A percentile compares a stretch with the other conserved stretches of the same genome.
These are phyloP conservation scores for Chaetomium sp. DNA, from an alignment of 2,329 filamentous ascomycete species.

Conservation along the genomic window DNA sequence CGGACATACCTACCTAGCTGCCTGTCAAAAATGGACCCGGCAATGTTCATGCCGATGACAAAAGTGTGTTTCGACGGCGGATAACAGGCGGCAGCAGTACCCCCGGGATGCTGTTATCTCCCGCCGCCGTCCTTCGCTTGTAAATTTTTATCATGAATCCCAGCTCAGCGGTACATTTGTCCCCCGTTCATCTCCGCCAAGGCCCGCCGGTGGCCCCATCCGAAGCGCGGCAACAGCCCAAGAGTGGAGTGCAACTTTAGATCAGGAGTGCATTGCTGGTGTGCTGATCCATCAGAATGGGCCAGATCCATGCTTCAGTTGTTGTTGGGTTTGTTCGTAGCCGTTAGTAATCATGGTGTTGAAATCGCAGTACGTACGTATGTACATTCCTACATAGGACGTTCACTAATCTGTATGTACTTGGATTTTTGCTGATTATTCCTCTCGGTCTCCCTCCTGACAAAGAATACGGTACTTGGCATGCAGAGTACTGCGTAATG, in stretches of 20 bases:
- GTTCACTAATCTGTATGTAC: too few relatives aligned
- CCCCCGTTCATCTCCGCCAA: constrained; percentile 10
- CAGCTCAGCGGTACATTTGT: constrained; percentile 1
- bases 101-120: constrained; percentile 9
- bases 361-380: background rate
- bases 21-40: background rate
- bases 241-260: constrained; percentile 8
- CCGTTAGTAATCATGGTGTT: constrained; percentile 3
- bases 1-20: background rate
- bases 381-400: too few relatives aligned
- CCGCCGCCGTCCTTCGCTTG: background rate
- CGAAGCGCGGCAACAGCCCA: constrained; percentile 1
- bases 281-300: background rate
- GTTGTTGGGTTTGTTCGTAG: background rate
- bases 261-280: constrained; percentile 4
- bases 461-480: background rate
- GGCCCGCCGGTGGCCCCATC: background rate
- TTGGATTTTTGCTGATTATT: background rate
- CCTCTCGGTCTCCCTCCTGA: background rate
- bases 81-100: background rate
- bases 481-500: background rate
- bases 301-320: background rate
- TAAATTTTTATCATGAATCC: constrained; percentile 1
- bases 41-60: background rate
- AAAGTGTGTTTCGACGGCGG: background rate